phyloP scores from a whole-genome alignment of 1,139 yeast genomes.

The Sugiyamaella xylanicola region DNA sequence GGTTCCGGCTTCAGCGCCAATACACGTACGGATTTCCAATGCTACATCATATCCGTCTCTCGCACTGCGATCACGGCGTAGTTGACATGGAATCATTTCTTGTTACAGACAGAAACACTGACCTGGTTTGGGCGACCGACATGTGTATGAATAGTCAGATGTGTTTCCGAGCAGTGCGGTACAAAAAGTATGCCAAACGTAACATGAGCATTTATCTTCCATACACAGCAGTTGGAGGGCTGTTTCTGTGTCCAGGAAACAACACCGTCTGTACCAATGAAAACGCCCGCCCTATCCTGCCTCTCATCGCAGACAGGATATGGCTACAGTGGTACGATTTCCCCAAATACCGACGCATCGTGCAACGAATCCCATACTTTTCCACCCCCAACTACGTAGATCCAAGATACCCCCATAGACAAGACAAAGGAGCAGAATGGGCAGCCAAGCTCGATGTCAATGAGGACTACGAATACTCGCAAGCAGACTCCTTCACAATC shows the following conservation, averaged over 20 bases:
- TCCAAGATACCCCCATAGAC: constrained; percentile 47
- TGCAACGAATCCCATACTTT: constrained; percentile 61
- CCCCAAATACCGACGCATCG: constrained; percentile 38
- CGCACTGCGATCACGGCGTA: constrained; percentile 60
- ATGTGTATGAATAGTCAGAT: constrained; percentile 49
- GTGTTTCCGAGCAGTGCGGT: constrained; percentile 66
- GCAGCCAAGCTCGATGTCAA: constrained; percentile 52
- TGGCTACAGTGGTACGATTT: constrained; percentile 51
- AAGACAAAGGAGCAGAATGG: constrained; percentile 48
- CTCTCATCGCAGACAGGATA: constrained; percentile 62
- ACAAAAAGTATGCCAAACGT: constrained; percentile 59
- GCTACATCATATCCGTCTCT: constrained; percentile 52
- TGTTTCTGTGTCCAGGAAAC: constrained; percentile 56
- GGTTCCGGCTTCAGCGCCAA: constrained; percentile 59
- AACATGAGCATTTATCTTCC: constrained; percentile 57
- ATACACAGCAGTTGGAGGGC: constrained; percentile 64
- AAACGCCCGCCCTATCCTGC: constrained; percentile 52
- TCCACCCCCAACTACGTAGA: constrained; percentile 54
- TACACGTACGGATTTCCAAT: constrained; percentile 48
- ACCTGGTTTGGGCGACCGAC: constrained; percentile 56
- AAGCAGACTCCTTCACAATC: constrained; percentile 43
- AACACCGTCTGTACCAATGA: constrained; percentile 39
- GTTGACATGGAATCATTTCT: constrained; percentile 51
- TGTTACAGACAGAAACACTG: constrained; percentile 44
- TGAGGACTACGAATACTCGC: constrained; percentile 53